Evolutionary conservation across 768 basidiomycete species (phyloP), one percentile per base, ranked within the genome.

Genomic region (Botryobasidium botryosum): DNA sequence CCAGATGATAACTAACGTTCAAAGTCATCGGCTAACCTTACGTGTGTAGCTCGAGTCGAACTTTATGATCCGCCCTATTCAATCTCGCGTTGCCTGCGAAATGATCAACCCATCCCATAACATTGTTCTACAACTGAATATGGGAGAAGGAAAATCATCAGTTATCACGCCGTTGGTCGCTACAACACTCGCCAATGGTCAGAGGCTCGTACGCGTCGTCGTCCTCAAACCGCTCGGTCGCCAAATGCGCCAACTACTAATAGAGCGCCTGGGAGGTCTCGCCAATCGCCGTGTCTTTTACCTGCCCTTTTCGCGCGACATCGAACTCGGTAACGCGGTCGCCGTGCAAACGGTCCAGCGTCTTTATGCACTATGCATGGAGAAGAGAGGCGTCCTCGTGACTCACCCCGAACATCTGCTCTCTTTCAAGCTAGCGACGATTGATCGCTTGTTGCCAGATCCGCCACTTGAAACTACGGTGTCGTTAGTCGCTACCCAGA

Each of bases 71-170:
- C 68, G 72, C 4, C 58, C 60, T 0, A 51, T 71, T 15, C 74
- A 74, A 46, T 54, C 56, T 0, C 41, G 54, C 0, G 55, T 74
- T 6, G 68, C 71, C 0, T 40, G 51, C 3, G 63, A 70, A 38
- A 73, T 74, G 72, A 67, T 69, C 20, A 43, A 52, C 0, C 71
- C 73, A 0, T 45, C 44, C 1, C 12, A 49, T 6, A 74, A 68
- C 40, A 63, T 64, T 0, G 53, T 61, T 5, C 56, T 68, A 24
- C 72, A 74, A 31, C 63, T 74, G 12, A 71, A 74, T 40, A 75
- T 74, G 72, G 72, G 72, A 2, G 72, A 74, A 45, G 73, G 72
- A 1, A 72, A 74, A 48, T 64, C 68, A 8, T 61, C 64, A 3
- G 69, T 70, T 3, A 75, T 74, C 17, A 61, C 72, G 2, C 72